Evolutionary conservation across 257 asterid genomes (phyloP).

Genomic region (Capsicum rhomboideum): DNA sequence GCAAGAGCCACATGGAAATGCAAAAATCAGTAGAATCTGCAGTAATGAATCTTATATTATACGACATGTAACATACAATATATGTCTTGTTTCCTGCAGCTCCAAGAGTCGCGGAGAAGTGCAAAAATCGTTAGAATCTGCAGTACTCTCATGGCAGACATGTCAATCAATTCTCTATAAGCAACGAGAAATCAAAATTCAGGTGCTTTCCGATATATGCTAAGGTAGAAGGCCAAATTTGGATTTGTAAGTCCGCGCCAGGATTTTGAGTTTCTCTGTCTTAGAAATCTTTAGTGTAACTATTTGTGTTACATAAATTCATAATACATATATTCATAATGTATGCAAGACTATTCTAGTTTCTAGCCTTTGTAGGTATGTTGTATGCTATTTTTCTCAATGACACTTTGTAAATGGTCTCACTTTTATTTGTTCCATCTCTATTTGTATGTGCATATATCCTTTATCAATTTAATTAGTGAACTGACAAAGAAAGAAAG

Average conservation of each 20-base stretch:
- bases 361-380: neutral
- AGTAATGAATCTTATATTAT: neutral
- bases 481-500: neutral
- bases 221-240: neutral
- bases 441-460: neutral
- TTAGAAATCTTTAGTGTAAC: neutral
- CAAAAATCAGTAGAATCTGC: constrained; percentile 14
- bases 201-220: neutral
- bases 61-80: neutral
- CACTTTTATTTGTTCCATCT: neutral
- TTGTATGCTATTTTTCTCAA: neutral
- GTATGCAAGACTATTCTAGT: neutral
- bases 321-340: neutral
- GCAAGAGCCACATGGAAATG: constrained; percentile 21
- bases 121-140: constrained; percentile 15
- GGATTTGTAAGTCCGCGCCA: neutral
- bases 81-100: constrained; percentile 10
- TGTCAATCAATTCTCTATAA: neutral
- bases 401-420: neutral
- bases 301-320: neutral
- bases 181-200: neutral
- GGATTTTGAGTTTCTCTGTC: neutral
- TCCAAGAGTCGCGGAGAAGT: constrained; percentile 22
- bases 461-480: neutral
- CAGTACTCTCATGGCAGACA: neutral